Percentiles rank a stretch among this genome's conserved stretches.
Evolutionary conservation across 2,329 filamentous ascomycete species (phyloP).

Genomic region (Colletotrichum trifolii): DNA sequence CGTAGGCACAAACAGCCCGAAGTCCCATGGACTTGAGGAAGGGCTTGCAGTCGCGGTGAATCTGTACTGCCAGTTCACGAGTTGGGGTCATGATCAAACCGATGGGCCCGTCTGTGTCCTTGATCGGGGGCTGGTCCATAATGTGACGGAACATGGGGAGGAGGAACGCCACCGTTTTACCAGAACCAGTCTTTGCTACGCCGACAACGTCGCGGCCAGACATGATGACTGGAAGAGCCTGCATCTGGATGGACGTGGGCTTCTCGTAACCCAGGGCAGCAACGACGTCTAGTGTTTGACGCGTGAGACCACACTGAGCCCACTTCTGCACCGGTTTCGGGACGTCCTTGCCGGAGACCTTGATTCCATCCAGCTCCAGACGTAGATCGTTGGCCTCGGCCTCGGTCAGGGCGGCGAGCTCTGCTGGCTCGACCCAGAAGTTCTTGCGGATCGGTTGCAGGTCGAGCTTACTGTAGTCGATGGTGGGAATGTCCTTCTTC

Average conservation of each 20-base stretch:
- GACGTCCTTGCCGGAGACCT: slow-evolving; percentile 86
- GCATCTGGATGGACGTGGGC: slow-evolving; percentile 93
- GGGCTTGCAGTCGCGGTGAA: slow-evolving; percentile 93
- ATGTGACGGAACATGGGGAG: slow-evolving; percentile 98
- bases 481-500: slow-evolving; percentile 92
- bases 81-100: slow-evolving; percentile 93
- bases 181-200: slow-evolving; percentile 96
- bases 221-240: slow-evolving; percentile 95
- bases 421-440: slow-evolving; percentile 92
- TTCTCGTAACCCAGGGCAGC: slow-evolving; percentile 84
- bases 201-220: slow-evolving; percentile 95
- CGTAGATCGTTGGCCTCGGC: slow-evolving; percentile 85
- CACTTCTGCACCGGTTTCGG: slow-evolving; percentile 96
- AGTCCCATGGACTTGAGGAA: slow-evolving; percentile 89
- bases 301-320: slow-evolving; percentile 92
- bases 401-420: slow-evolving; percentile 84
- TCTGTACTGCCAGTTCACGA: slow-evolving; percentile 91
- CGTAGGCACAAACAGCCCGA: slow-evolving; percentile 91
- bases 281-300: slow-evolving; percentile 88
- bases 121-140: slow-evolving; percentile 87
- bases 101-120: slow-evolving; percentile 87
- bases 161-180: slow-evolving; percentile 95
- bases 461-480: slow-evolving; percentile 88
- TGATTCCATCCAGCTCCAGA: slow-evolving; percentile 93
- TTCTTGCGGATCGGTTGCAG: slow-evolving; percentile 90